Base-by-base conservation (phyloP, 371 early-diverging fungal genomes). In the Catenaria anguillulae region DNA sequence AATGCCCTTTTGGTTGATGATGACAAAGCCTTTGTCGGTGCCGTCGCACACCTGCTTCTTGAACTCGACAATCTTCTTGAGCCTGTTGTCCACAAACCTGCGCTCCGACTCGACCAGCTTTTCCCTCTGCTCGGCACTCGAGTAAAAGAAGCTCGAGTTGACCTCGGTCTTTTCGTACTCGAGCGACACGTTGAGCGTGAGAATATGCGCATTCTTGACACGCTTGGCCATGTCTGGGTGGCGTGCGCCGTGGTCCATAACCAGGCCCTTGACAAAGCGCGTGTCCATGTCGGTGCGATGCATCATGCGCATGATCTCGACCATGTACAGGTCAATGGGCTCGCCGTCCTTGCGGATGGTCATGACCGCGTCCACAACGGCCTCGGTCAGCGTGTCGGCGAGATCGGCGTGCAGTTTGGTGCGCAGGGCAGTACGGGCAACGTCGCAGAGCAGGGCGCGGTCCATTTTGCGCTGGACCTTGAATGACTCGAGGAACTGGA, bases 271-370 rank as follows among this genome's bases (percentile, higher is more conserved):
- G 50, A 99, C 86, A 40, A 98, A 80, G 34, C 86, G 77, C 35
- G 97, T 90, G 69, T 99, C 99, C 35, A 85, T 88, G 36, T 93
- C 94, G 54, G 87, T 87, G 69, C 92, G 92, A 78, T 97, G 97
- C 79, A 86, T 85, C 99, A 99, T 99, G 79, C 97, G 98, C 91
- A 99, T 96, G 64, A 98, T 89, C 75, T 99, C 99, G 5, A 99
- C 92, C 99, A 99, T 99, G 70, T 98, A 96, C 65, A 98, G 77
- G 75, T 99, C 99, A 65, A 97, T 92, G 23, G 93, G 92, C 55
- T 73, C 65, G 24, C 80, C 82, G 63, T 82, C 78, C 56, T 77
- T 80, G 55, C 79, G 77, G 64, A 97, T 89, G 40, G 89, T 83
- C 73, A 93, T 70, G 42, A 99, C 93, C 29, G 98, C 92, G 69